phyloP scores from a whole-genome alignment of 2,329 filamentous ascomycete species.

The Ophioceras dolichostomum region DNA sequence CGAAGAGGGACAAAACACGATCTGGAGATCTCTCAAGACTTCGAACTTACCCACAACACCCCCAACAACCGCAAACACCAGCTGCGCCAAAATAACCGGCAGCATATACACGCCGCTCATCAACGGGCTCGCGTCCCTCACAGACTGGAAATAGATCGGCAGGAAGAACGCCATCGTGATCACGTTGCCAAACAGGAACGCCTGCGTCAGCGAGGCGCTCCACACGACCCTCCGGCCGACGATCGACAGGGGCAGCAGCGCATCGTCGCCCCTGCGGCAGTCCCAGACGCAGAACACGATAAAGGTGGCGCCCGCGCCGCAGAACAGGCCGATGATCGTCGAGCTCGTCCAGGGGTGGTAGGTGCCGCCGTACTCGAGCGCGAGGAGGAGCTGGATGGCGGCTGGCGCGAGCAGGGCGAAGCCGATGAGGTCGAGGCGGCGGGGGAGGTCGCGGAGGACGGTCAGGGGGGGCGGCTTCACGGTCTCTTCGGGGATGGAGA shows the following conservation, averaged over 20 bases:
- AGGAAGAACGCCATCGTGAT: slow-evolving; percentile 15
- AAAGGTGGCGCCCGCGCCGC: slow-evolving; percentile 7
- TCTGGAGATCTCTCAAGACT: no score
- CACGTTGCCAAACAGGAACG: slow-evolving; percentile 10
- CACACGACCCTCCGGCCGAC: slow-evolving; percentile 11
- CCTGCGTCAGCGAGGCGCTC: slow-evolving; percentile 10
- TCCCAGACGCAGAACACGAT: slow-evolving; percentile 25
- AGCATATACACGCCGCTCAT: slow-evolving; percentile 21
- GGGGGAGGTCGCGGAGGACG: slow-evolving; percentile 16
- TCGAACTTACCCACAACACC: slow-evolving; percentile 9
- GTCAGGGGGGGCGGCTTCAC: slow-evolving; percentile 14
- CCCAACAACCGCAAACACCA: not conserved
- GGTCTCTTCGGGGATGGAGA: slow-evolving; percentile 22
- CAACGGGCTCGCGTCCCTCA: slow-evolving; percentile 14
- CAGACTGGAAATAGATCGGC: slow-evolving; percentile 25
- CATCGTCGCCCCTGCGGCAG: slow-evolving; percentile 13
- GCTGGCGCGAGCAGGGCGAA: slow-evolving; percentile 28
- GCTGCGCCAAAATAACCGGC: slow-evolving; percentile 11
- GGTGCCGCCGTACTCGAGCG: slow-evolving; percentile 21
- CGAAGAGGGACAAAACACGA: no score
- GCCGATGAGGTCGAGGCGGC: slow-evolving; percentile 26
- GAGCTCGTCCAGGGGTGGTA: slow-evolving; percentile 14
- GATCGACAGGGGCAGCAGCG: slow-evolving; percentile 14
- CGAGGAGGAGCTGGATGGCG: slow-evolving; percentile 27
- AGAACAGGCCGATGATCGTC: slow-evolving; percentile 14